Evolutionary conservation across 1,284 basidiomycete genomes (phyloP).

Genomic region (Heimioporus retisporus): DNA sequence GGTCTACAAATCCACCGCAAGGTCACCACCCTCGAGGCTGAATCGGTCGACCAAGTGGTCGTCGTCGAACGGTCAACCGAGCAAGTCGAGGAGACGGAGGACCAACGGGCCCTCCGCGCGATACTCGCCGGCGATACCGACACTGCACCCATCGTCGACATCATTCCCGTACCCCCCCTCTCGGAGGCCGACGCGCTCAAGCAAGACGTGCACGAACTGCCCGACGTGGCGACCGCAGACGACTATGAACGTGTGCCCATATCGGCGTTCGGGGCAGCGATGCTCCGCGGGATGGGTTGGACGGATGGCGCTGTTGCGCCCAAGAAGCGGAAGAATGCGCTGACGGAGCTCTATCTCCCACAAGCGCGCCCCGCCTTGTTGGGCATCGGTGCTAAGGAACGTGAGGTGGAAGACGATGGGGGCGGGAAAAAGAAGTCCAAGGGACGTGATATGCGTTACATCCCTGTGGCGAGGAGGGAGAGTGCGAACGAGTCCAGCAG

Average conservation of each 20-base stretch:
- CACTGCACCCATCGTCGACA: constrained; percentile 53
- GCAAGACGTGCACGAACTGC: constrained; percentile 84
- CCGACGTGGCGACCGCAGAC: constrained; percentile 80
- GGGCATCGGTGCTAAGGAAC: constrained; percentile 93
- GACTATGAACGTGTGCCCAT: constrained; percentile 95
- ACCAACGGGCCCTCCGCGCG: constrained; percentile 79
- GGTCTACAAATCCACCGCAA: constrained; percentile 68
- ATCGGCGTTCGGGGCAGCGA: constrained; percentile 93
- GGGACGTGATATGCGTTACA: constrained; percentile 70
- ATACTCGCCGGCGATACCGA: constrained; percentile 67
- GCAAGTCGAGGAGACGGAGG: constrained; percentile 64
- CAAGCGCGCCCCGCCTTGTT: constrained; percentile 84
- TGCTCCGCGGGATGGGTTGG: constrained; percentile 98
- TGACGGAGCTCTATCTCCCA: constrained; percentile 85
- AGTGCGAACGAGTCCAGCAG: constrained; percentile 37
- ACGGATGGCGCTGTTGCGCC: constrained; percentile 83
- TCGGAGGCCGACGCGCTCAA: constrained; percentile 85
- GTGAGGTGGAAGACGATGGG: constrained; percentile 73
- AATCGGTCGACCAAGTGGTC: constrained; percentile 33
- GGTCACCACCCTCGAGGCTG: constrained; percentile 41
- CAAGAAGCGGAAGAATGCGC: constrained; percentile 62
- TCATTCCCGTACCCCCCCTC: constrained; percentile 66
- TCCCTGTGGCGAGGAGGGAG: constrained; percentile 74
- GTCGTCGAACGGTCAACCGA: constrained; percentile 27
- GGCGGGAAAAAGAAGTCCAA: constrained; percentile 57